phyloP scores from a whole-genome alignment of 495 filamentous ascomycete genomes.

The Penicillium coffeae region DNA sequence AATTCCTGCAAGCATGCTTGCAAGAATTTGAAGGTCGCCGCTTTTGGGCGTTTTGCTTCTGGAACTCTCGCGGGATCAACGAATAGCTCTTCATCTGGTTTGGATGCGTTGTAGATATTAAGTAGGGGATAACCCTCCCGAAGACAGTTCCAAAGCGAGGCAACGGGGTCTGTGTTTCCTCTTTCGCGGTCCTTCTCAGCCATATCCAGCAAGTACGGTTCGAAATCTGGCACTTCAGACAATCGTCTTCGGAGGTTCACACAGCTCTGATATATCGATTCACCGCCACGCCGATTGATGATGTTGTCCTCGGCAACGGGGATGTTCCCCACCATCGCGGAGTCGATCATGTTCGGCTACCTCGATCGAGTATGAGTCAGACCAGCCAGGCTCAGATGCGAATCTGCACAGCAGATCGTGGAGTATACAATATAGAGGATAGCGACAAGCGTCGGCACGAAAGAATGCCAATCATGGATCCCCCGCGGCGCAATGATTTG shows the following conservation, averaged over 20 bases:
- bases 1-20: slow-evolving; percentile 68
- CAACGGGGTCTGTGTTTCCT: slow-evolving; percentile 76
- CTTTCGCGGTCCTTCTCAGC: slow-evolving; percentile 55
- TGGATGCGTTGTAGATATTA: slow-evolving; percentile 80
- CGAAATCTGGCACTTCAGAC: slow-evolving; percentile 77
- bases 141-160: slow-evolving; percentile 84
- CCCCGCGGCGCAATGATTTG: slow-evolving; percentile 13
- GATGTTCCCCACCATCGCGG: slow-evolving; percentile 42
- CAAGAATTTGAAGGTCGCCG: slow-evolving; percentile 67
- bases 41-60: slow-evolving; percentile 65
- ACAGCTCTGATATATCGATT: slow-evolving; percentile 94
- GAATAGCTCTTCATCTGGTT: slow-evolving; percentile 58
- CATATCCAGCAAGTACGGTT: slow-evolving; percentile 61
- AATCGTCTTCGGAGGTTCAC: slow-evolving; percentile 75
- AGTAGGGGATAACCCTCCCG: slow-evolving; percentile 80
- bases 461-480: slow-evolving; percentile 34
- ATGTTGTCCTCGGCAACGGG: slow-evolving; percentile 80
- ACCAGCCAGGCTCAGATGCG: slow-evolving; percentile 28
- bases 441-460: slow-evolving; percentile 28
- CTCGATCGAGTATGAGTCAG: slow-evolving; percentile 24
- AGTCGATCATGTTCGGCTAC: slow-evolving; percentile 35
- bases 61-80: slow-evolving; percentile 56
- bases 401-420: slow-evolving; percentile 41
- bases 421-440: slow-evolving; percentile 11
- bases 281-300: slow-evolving; percentile 89